Evolutionary conservation across 2,329 filamentous ascomycete genomes (phyloP).

Genomic region (Penicillium sumatraense): DNA sequence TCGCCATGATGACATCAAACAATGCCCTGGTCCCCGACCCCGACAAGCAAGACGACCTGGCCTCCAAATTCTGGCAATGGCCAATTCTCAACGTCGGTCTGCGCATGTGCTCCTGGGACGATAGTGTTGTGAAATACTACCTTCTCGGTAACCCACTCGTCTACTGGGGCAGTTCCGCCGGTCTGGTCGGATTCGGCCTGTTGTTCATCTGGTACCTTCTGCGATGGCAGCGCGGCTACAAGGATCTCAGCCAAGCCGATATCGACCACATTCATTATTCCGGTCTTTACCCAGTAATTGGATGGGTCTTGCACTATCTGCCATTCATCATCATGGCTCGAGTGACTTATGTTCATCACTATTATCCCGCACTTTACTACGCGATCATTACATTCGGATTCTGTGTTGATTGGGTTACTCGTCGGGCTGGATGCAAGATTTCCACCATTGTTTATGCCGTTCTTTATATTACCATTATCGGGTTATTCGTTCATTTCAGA

Average conservation of each 20-base stretch:
- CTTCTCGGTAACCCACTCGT: conserved; percentile 94
- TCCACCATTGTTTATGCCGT: conserved; percentile 72
- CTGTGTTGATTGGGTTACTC: conserved; percentile 80
- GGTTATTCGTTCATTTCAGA: conserved; percentile 86
- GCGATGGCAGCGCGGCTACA: conserved; percentile 94
- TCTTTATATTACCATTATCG: conserved; percentile 75
- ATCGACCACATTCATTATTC: conserved; percentile 95
- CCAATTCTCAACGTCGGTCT: conserved; percentile 92
- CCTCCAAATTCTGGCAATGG: conserved; percentile 98
- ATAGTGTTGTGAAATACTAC: conserved; percentile 96
- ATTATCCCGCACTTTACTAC: conserved; percentile 98
- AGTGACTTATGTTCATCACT: conserved; percentile 99
- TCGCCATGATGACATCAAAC: conserved; percentile 99
- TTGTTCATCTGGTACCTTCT: conserved; percentile 83
- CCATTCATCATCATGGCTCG: conserved; percentile 97
- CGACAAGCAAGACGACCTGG: conserved; percentile 97
- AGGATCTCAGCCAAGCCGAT: conserved; percentile 76
- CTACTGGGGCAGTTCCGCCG: conserved; percentile 90
- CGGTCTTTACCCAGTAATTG: conserved; percentile 85
- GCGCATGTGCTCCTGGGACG: conserved; percentile 98
- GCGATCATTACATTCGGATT: conserved; percentile 90
- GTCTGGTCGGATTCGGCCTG: conserved; percentile 72
- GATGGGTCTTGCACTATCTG: conserved; percentile 95
- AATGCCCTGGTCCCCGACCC: conserved; percentile 97
- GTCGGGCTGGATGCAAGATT: conserved; percentile 65